phyloP scores from a whole-genome alignment of 2,329 filamentous ascomycete genomes.

The Phaeosphaeriaceae sp. region DNA sequence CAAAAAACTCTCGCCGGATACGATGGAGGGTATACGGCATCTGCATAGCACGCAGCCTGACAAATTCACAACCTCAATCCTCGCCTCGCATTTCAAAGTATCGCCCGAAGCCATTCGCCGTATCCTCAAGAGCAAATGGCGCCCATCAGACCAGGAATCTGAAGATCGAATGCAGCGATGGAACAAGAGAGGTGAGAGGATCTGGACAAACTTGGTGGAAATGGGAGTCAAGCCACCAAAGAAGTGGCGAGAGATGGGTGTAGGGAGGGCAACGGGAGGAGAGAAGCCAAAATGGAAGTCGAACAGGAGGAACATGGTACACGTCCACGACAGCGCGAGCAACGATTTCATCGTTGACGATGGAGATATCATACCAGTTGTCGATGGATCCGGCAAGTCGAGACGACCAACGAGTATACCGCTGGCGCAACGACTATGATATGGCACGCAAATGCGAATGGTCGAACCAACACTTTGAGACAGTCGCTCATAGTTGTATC shows the following conservation, averaged over 20 bases:
- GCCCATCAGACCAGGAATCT: conserved; percentile 59
- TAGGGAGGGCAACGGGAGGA: conserved; percentile 41
- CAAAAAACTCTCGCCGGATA: conserved; percentile 90
- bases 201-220: conserved; percentile 57
- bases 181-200: conserved; percentile 57
- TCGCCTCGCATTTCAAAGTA: conserved; percentile 83
- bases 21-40: conserved; percentile 85
- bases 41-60: conserved; percentile 80
- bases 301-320: conserved; percentile 33
- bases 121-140: conserved; percentile 83
- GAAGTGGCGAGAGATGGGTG: conserved; percentile 58
- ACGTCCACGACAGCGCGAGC: conserved; percentile 34
- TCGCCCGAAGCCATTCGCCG: conserved; percentile 85
- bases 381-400: conserved; percentile 24
- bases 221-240: conserved; percentile 64
- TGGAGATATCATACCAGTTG: conserved; percentile 42
- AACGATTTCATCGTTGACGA: conserved; percentile 17
- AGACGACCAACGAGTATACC: conserved; percentile 7
- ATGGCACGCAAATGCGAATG: neutral
- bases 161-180: conserved; percentile 53
- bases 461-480: neutral
- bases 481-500: neutral
- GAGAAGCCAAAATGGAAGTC: conserved; percentile 45
- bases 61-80: conserved; percentile 74
- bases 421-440: conserved; percentile 14